These are phyloP conservation scores for Phaseolus lunatus DNA, from an alignment of 306 rosid genomes.

Conservation along the genomic window DNA sequence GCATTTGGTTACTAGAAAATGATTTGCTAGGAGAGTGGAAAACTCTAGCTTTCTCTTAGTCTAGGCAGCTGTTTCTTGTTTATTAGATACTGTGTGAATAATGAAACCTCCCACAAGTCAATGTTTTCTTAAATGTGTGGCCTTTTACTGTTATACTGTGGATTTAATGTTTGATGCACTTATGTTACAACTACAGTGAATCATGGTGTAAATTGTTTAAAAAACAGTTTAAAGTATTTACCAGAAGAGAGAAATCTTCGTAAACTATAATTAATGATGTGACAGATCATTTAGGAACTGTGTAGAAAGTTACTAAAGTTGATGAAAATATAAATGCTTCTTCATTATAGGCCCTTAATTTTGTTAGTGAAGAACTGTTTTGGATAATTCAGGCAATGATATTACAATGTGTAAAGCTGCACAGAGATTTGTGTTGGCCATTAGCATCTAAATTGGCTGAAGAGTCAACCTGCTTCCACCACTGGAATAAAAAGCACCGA, in stretches of 20 bases:
- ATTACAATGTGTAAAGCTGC: constrained; percentile 32
- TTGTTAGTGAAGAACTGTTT: constrained; percentile 45
- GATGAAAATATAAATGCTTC: constrained; percentile 40
- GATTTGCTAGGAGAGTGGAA: constrained; percentile 10
- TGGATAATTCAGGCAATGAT: constrained; percentile 37
- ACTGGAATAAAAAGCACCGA: constrained; percentile 42
- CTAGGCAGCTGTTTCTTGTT: constrained; percentile 26
- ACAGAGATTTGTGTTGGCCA: constrained; percentile 48
- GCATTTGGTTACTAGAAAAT: constrained; percentile 37
- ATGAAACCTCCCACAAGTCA: constrained; percentile 18
- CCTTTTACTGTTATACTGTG: constrained; percentile 9
- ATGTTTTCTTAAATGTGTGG: neutral
- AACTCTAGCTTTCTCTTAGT: neutral
- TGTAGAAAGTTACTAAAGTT: constrained; percentile 29
- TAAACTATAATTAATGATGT: constrained; percentile 32
- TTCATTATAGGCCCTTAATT: constrained; percentile 30
- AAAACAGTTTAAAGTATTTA: constrained; percentile 25
- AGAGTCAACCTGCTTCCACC: constrained; percentile 43
- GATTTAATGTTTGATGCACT: constrained; percentile 34
- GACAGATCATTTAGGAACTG: constrained; percentile 31
- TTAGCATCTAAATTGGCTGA: constrained; percentile 48
- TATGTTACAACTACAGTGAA: constrained; percentile 7
- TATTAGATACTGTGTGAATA: constrained; percentile 12
- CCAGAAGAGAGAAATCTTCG: constrained; percentile 31
- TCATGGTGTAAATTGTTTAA: neutral